Conservation (phyloP, 257 asterid species). For the Verbena officinalis region DNA sequence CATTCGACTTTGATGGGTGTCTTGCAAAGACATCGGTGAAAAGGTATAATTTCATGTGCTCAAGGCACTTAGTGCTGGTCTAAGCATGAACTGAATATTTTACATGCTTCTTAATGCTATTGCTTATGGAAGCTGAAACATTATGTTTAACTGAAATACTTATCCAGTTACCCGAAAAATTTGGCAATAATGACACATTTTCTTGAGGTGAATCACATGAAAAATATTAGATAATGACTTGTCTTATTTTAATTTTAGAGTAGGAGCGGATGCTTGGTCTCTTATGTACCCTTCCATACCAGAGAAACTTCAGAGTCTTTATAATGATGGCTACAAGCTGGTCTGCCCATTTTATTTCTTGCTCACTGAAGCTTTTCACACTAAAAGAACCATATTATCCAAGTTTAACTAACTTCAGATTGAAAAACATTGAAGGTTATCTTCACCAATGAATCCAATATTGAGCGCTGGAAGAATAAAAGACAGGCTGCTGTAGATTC, state of each 20-base stretch:
- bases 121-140: slow-evolving; percentile 7
- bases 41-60: slow-evolving; percentile 50
- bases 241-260: slow-evolving; percentile 43
- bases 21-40: slow-evolving; percentile 83
- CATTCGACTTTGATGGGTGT: slow-evolving; percentile 99
- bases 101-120: too few species aligned
- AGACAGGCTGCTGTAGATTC: slow-evolving; percentile 95
- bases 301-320: slow-evolving; percentile 81
- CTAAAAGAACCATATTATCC: not conserved
- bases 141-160: not conserved
- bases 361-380: slow-evolving; percentile 7
- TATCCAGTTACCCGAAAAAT: not conserved
- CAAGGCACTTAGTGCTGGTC: slow-evolving; percentile 15
- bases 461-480: slow-evolving; percentile 96
- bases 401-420: not conserved
- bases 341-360: slow-evolving; percentile 46
- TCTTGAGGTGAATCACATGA: slow-evolving; percentile 21
- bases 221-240: slow-evolving; percentile 7
- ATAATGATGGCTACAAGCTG: slow-evolving; percentile 87
- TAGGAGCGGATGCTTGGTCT: slow-evolving; percentile 98
- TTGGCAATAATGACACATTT: not conserved
- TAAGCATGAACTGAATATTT: slow-evolving; percentile 13
- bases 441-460: slow-evolving; percentile 91
- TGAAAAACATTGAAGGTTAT: slow-evolving; percentile 56
- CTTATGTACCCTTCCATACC: slow-evolving; percentile 93